phyloP scores from a whole-genome alignment of 2,329 filamentous ascomycete genomes.

The Ploettnerulaceae sp. region DNA sequence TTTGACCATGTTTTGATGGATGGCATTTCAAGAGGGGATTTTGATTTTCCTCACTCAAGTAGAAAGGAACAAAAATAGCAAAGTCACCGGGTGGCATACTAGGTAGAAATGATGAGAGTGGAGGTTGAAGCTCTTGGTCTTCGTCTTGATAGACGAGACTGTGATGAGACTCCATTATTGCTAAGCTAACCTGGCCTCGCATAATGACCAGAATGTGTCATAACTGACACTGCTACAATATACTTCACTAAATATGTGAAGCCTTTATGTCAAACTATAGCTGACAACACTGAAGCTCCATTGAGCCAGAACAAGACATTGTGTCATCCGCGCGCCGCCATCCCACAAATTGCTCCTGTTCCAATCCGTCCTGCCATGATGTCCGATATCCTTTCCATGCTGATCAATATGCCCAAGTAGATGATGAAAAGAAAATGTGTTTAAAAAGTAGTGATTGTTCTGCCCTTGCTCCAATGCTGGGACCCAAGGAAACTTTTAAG shows the following conservation, averaged over 20 bases:
- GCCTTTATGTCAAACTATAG: constrained; percentile 18
- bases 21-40: no score
- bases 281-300: constrained; percentile 23
- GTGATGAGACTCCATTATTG: constrained; percentile 3
- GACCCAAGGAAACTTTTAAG: constrained; percentile 24
- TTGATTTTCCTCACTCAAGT: no score
- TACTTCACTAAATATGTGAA: background rate
- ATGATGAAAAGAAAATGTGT: constrained; percentile 11
- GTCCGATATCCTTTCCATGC: constrained; percentile 16
- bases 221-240: background rate
- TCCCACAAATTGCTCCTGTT: background rate
- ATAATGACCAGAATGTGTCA: background rate
- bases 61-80: no score
- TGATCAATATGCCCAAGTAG: constrained; percentile 18
- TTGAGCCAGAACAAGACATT: constrained; percentile 13
- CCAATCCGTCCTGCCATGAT: constrained; percentile 10
- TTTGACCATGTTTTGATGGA: no score
- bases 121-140: constrained; percentile 8
- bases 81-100: no score
- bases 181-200: constrained; percentile 7
- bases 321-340: constrained; percentile 17
- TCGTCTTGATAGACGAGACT: constrained; percentile 8
- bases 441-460: constrained; percentile 18
- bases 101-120: background rate
- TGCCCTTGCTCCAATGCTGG: constrained; percentile 23